Evolutionary conservation across 345 rosid species (phyloP).

Genomic region (Rubroshorea leprosula): DNA sequence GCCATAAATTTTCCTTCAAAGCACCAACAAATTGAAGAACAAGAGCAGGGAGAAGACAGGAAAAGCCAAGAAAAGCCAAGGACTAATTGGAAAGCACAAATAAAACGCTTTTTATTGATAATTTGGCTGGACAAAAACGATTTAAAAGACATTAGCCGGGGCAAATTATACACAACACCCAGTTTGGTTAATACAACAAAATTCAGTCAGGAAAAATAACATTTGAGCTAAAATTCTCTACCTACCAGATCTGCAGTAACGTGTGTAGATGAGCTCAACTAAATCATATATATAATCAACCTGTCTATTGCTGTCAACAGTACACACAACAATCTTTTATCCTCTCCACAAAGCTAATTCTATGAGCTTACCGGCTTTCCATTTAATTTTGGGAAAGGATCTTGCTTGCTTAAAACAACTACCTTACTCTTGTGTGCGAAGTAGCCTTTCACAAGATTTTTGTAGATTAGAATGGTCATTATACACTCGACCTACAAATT

Average conservation of each 20-base stretch:
- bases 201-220: not conserved
- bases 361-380: conserved; percentile 81
- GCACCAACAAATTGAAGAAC: no score
- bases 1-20: no score
- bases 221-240: not conserved
- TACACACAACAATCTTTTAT: not conserved
- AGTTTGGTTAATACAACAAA: not conserved
- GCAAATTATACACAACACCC: not conserved
- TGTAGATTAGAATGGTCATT: conserved; percentile 78
- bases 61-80: not conserved
- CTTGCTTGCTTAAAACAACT: conserved; percentile 94
- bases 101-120: no score
- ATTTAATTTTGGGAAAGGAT: conserved; percentile 78
- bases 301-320: not conserved
- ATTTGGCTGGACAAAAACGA: no score
- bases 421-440: conserved; percentile 96
- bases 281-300: not conserved
- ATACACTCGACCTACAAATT: conserved; percentile 78
- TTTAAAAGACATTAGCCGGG: no score
- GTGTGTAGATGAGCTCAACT: not conserved
- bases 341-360: not conserved
- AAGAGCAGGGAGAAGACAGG: no score
- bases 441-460: conserved; percentile 83
- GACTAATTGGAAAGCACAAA: no score
- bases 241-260: not conserved